phyloP scores from a whole-genome alignment of 2,329 filamentous ascomycete genomes.

The Keithomyces neogunnii region DNA sequence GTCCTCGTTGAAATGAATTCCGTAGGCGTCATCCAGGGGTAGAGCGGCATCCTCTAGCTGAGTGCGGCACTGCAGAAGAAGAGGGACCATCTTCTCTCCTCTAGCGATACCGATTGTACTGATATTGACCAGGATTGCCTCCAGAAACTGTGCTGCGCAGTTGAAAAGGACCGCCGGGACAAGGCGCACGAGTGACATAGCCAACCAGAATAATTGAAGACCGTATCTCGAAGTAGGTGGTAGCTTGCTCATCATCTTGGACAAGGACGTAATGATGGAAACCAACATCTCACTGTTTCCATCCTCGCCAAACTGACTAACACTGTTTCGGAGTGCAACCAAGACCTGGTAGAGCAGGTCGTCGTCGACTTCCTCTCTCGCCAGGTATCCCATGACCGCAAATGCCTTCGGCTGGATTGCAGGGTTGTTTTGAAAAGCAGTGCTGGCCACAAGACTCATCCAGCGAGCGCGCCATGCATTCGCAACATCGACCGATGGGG shows the following conservation, averaged over 20 bases:
- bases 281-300: constrained; percentile 60
- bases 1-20: constrained; percentile 54
- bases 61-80: constrained; percentile 51
- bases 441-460: constrained; percentile 67
- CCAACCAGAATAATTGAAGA: constrained; percentile 62
- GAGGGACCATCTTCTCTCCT: constrained; percentile 48
- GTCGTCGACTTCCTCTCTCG: constrained; percentile 64
- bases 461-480: constrained; percentile 64
- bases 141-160: constrained; percentile 55
- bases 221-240: constrained; percentile 59
- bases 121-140: constrained; percentile 57
- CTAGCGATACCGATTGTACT: constrained; percentile 51
- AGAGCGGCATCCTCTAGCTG: constrained; percentile 55
- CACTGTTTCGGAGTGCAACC: constrained; percentile 56
- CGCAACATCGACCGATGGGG: constrained; percentile 54
- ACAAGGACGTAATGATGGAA: constrained; percentile 57
- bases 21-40: constrained; percentile 56
- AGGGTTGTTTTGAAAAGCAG: constrained; percentile 64
- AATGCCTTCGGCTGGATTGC: constrained; percentile 63
- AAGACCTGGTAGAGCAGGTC: constrained; percentile 64
- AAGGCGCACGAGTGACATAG: constrained; percentile 56
- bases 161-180: constrained; percentile 57
- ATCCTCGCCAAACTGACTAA: constrained; percentile 56
- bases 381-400: constrained; percentile 62
- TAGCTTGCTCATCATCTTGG: constrained; percentile 64